These are phyloP conservation scores for Cucurbita ficifolia DNA, from an alignment of 306 rosid genomes.

Conservation along the genomic window DNA sequence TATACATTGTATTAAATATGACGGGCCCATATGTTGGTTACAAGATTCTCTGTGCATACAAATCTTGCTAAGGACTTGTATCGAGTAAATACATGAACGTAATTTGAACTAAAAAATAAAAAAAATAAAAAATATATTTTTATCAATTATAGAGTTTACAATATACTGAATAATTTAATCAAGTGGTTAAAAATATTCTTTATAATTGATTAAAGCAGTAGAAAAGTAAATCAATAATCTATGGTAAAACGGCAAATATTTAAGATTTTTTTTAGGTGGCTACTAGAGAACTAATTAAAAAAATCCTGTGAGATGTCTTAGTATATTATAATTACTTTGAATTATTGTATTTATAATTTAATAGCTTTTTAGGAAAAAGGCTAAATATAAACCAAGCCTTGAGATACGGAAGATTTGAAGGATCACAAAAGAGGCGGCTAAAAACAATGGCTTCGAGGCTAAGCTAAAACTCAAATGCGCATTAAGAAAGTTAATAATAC, in stretches of 20 bases:
- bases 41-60: neutral
- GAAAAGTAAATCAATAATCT: too few relatives aligned
- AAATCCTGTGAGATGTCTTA: too few relatives aligned
- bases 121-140: too few relatives aligned
- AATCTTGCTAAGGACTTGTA: neutral
- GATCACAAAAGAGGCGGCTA: neutral
- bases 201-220: neutral
- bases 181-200: too few relatives aligned
- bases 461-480: neutral
- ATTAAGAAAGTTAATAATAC: neutral
- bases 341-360: neutral
- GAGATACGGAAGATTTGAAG: neutral
- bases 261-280: too few relatives aligned
- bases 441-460: neutral
- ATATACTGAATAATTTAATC: too few relatives aligned
- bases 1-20: neutral
- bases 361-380: neutral
- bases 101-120: too few relatives aligned
- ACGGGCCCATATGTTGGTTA: constrained; percentile 3
- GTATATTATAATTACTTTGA: too few relatives aligned
- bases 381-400: neutral
- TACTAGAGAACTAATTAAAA: too few relatives aligned
- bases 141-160: neutral
- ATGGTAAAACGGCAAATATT: too few relatives aligned
- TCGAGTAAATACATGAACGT: constrained; percentile 1